Evolutionary conservation across 768 basidiomycete genomes (phyloP).

Genomic region (Mycena galopus): DNA sequence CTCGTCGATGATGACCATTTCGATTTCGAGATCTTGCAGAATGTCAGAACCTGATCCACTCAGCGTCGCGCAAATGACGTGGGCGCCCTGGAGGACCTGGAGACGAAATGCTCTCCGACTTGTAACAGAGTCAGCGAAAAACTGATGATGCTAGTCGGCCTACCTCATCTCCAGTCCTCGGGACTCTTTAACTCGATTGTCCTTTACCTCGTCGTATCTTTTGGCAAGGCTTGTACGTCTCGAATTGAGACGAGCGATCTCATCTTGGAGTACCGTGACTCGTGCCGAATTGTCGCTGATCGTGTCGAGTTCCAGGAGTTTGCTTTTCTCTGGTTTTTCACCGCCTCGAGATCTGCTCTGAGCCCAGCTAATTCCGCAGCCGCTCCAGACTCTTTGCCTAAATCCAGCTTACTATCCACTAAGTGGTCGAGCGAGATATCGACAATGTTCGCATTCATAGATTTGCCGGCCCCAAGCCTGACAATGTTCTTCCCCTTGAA

Average conservation of each 20-base stretch:
- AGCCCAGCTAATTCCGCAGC: constrained; percentile 64
- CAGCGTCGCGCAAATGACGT: constrained; percentile 94
- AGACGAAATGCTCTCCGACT: constrained; percentile 78
- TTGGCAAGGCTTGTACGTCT: constrained; percentile 74
- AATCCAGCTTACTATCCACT: constrained; percentile 80
- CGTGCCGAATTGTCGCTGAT: constrained; percentile 71
- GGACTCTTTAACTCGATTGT: constrained; percentile 84
- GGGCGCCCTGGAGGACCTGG: constrained; percentile 88
- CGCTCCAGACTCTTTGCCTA: constrained; percentile 65
- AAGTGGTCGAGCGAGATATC: constrained; percentile 91
- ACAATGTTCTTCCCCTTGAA: constrained; percentile 81
- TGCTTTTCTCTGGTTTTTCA: constrained; percentile 69
- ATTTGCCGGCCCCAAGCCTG: constrained; percentile 84
- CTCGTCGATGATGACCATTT: constrained; percentile 97
- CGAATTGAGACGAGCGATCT: constrained; percentile 74
- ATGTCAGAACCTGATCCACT: constrained; percentile 94
- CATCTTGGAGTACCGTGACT: constrained; percentile 70
- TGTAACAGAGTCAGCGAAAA: constrained; percentile 1
- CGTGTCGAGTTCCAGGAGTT: constrained; percentile 67
- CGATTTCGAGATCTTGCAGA: constrained; percentile 87
- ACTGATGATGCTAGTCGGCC: not conserved
- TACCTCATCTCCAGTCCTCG: constrained; percentile 81
- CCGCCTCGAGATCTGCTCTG: constrained; percentile 75
- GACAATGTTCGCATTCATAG: constrained; percentile 83
- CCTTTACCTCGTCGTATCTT: constrained; percentile 81